Conservation (phyloP, 1,139 yeast species). For the Saccharomyces hybrid region DNA sequence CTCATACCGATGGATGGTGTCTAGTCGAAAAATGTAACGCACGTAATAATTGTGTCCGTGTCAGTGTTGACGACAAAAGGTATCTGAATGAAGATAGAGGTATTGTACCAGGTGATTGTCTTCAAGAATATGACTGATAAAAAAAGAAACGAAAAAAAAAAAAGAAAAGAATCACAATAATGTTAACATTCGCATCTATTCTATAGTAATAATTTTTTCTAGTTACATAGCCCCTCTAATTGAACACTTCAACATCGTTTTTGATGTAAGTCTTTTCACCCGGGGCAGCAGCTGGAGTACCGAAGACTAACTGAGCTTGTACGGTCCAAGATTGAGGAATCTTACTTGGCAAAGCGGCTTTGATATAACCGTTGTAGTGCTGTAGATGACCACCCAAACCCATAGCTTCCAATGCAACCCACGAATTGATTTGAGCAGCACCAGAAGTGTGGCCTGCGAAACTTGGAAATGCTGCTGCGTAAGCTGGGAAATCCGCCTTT, state of each 20-base stretch:
- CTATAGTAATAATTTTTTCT: background rate
- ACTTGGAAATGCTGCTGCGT: slow-evolving; percentile 38
- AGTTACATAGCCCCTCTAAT: slow-evolving; percentile 2
- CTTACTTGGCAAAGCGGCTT: slow-evolving; percentile 34
- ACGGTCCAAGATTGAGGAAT: slow-evolving; percentile 38
- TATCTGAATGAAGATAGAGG: slow-evolving; percentile 35
- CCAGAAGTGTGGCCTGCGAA: slow-evolving; percentile 42
- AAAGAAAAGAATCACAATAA: no score
- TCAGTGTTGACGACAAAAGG: slow-evolving; percentile 8
- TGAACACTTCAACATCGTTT: slow-evolving; percentile 33
- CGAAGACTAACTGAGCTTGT: slow-evolving; percentile 42
- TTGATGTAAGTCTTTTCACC: slow-evolving; percentile 34
- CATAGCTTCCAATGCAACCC: slow-evolving; percentile 39
- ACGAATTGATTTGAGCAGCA: slow-evolving; percentile 40
- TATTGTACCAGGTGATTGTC: slow-evolving; percentile 34
- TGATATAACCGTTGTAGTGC: slow-evolving; percentile 41
- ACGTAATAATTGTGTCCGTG: background rate
- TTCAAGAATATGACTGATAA: slow-evolving; percentile 10
- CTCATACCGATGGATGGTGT: slow-evolving; percentile 41
- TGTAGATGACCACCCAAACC: slow-evolving; percentile 44
- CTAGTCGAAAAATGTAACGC: slow-evolving; percentile 32
- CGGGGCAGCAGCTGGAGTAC: slow-evolving; percentile 34
- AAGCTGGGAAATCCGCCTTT: slow-evolving; percentile 37
- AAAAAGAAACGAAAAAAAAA: no score
- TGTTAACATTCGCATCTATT: background rate